phyloP scores from a whole-genome alignment of 345 rosid genomes.

The Physaria fendleri region DNA sequence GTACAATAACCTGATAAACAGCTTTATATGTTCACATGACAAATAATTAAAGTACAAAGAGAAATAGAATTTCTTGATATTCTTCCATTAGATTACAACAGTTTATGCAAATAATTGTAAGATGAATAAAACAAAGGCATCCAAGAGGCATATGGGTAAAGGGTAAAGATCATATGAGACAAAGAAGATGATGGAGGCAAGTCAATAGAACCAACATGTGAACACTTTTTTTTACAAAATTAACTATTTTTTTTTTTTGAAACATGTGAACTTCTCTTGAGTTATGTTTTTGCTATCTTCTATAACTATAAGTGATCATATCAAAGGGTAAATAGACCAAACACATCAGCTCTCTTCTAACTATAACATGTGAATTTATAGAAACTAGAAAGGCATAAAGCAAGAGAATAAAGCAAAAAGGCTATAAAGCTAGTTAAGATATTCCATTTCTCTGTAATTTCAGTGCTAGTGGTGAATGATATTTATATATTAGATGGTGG shows the following conservation, averaged over 20 bases:
- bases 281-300: constrained; percentile 15
- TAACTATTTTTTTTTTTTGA: no score
- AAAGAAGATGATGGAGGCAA: constrained; percentile 30
- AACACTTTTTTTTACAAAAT: constrained; percentile 3
- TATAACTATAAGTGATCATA: constrained; percentile 9
- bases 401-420: constrained; percentile 25
- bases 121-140: constrained; percentile 22
- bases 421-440: constrained; percentile 14
- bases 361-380: constrained; percentile 30
- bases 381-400: constrained; percentile 28
- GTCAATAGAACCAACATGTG: constrained; percentile 33
- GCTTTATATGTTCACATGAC: constrained; percentile 22
- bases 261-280: constrained; percentile 23
- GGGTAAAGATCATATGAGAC: constrained; percentile 34
- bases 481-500: not conserved
- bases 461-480: constrained; percentile 5
- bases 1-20: constrained; percentile 21
- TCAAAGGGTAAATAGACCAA: constrained; percentile 24
- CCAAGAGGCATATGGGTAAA: constrained; percentile 31
- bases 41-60: constrained; percentile 27
- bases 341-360: constrained; percentile 13
- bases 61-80: not conserved
- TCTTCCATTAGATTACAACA: constrained; percentile 11
- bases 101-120: constrained; percentile 16
- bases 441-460: not conserved